phyloP scores from a whole-genome alignment of 2,329 filamentous ascomycete species.

The Colletotrichum liaoningense region DNA sequence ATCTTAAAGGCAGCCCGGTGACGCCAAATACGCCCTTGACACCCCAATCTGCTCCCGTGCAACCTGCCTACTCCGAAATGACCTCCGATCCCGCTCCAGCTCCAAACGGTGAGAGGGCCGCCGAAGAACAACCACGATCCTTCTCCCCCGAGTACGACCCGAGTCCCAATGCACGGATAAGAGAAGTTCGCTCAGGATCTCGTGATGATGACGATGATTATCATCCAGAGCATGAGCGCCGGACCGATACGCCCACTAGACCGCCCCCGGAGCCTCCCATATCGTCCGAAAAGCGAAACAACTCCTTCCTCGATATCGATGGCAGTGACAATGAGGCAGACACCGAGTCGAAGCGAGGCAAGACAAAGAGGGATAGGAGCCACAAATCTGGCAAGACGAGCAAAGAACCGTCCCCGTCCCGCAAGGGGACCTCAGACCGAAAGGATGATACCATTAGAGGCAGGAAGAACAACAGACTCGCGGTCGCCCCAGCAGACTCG shows the following conservation, averaged over 20 bases:
- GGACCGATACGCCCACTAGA: slow-evolving; percentile 49
- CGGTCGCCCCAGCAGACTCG: slow-evolving; percentile 43
- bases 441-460: slow-evolving; percentile 29
- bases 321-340: slow-evolving; percentile 60
- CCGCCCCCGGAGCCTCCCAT: slow-evolving; percentile 46
- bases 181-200: slow-evolving; percentile 66
- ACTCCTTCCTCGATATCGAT: slow-evolving; percentile 64
- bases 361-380: slow-evolving; percentile 7
- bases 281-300: slow-evolving; percentile 48
- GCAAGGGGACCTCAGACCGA: background rate
- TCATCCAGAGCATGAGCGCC: slow-evolving; percentile 20
- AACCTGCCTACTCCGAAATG: slow-evolving; percentile 23
- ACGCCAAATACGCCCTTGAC: slow-evolving; percentile 30
- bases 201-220: slow-evolving; percentile 38
- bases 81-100: background rate
- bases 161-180: slow-evolving; percentile 77
- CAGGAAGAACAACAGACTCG: slow-evolving; percentile 37
- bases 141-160: slow-evolving; percentile 84
- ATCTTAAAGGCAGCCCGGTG: slow-evolving; percentile 60
- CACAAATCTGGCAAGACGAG: slow-evolving; percentile 18
- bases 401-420: slow-evolving; percentile 22
- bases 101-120: slow-evolving; percentile 4
- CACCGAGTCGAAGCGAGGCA: slow-evolving; percentile 39
- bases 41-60: slow-evolving; percentile 16
- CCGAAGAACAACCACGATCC: slow-evolving; percentile 59